Evolutionary conservation across 2,329 filamentous ascomycete genomes (phyloP).

Genomic region (Trichoderma brevicompactum): DNA sequence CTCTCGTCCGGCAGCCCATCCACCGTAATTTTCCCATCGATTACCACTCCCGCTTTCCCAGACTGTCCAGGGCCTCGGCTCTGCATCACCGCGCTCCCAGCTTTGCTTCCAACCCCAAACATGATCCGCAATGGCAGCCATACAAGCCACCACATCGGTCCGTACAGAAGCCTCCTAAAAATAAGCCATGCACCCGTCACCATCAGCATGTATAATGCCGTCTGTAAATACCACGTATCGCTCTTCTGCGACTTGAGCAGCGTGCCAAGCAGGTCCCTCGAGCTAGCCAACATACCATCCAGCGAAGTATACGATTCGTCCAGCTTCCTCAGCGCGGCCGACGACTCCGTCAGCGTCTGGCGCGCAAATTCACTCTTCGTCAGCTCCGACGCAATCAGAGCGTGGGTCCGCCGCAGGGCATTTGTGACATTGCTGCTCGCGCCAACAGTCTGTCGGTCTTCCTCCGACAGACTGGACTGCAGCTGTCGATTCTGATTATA

Average conservation of each 20-base stretch:
- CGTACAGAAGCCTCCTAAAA: constrained; percentile 83
- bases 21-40: constrained; percentile 38
- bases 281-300: constrained; percentile 75
- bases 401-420: constrained; percentile 82
- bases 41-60: constrained; percentile 37
- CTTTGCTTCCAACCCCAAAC: constrained; percentile 61
- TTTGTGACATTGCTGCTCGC: constrained; percentile 84
- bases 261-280: constrained; percentile 74
- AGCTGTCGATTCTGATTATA: constrained; percentile 38
- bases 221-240: constrained; percentile 97
- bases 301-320: constrained; percentile 81
- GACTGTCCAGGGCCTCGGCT: constrained; percentile 36
- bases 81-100: constrained; percentile 55
- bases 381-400: constrained; percentile 83
- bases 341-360: constrained; percentile 83
- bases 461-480: constrained; percentile 54
- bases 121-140: constrained; percentile 77
- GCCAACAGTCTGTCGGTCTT: constrained; percentile 73
- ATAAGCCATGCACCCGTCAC: constrained; percentile 82
- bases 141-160: constrained; percentile 86
- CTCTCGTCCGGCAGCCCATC: constrained; percentile 47
- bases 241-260: constrained; percentile 88
- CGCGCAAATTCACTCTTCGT: constrained; percentile 86
- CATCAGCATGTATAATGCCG: constrained; percentile 79
- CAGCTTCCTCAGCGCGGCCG: constrained; percentile 78